phyloP scores from a whole-genome alignment of 1,139 yeast genomes.

The Debaryomyces psychrophilus region DNA sequence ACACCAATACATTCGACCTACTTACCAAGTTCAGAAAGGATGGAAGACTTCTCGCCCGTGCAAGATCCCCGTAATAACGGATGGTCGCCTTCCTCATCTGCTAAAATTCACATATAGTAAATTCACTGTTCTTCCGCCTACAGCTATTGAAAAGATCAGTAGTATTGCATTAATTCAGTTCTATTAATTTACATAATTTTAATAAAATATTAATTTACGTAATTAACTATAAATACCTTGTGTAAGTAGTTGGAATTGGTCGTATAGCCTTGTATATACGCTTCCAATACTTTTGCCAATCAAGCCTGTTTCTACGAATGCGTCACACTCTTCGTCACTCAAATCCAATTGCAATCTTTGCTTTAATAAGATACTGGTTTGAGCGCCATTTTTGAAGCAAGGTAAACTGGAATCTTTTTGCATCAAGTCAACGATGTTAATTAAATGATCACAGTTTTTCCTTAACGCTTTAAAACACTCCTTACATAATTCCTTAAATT shows the following conservation, averaged over 20 bases:
- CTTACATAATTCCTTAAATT: constrained; percentile 65
- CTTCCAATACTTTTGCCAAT: constrained; percentile 86
- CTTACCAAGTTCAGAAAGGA: constrained; percentile 12
- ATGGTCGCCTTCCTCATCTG: constrained; percentile 16
- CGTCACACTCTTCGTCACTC: constrained; percentile 71
- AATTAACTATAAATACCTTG: constrained; percentile 83
- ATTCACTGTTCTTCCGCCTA: constrained; percentile 1
- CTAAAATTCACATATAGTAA: constrained; percentile 12
- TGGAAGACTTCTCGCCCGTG: constrained; percentile 15
- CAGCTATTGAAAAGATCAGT: constrained; percentile 3
- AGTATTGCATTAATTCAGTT: constrained; percentile 12
- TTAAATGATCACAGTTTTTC: constrained; percentile 68
- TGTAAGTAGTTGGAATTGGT: constrained; percentile 89
- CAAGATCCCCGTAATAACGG: constrained; percentile 10
- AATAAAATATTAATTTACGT: constrained; percentile 6
- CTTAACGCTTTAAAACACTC: constrained; percentile 74
- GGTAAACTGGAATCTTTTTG: constrained; percentile 88
- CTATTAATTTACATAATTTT: constrained; percentile 10
- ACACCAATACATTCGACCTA: constrained; percentile 29
- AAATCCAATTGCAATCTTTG: constrained; percentile 82
- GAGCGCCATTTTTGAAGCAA: constrained; percentile 85
- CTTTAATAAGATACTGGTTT: constrained; percentile 73
- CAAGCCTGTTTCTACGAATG: constrained; percentile 71
- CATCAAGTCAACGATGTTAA: constrained; percentile 88
- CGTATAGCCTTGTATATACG: constrained; percentile 86